Base-by-base conservation (phyloP, 2,329 filamentous ascomycete species). In the Ambrosiella cleistominuta region DNA sequence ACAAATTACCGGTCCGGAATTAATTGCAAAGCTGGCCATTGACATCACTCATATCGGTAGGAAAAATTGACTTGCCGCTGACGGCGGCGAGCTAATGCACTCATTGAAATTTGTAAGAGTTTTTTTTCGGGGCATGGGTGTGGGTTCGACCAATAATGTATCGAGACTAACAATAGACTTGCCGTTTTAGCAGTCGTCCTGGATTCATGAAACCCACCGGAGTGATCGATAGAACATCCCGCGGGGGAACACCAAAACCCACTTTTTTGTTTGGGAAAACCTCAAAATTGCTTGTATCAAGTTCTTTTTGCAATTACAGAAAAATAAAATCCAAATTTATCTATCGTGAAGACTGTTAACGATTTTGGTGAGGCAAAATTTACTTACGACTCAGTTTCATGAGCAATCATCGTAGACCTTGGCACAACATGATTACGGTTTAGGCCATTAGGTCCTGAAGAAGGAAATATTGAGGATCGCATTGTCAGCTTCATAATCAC, bases 51-150 rank as follows among this genome's bases (percentile, higher is more conserved):
- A 40, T 8, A 19, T 54, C n/a, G 38, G 52, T 2, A 54, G 52
- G 52, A 54, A 54, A 54, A 54, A 44, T 54, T 54, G 38, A 54
- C 38, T 42, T 42, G 36, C 37, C 52, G 38, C 52, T 42, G 52
- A 13, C 15, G 52, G 39, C 38, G 38, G 52, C 47, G 47, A 51
- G 47, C 39, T 37, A 13, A 44, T n/a, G 27, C 52, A 15, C 52
- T 19, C 27, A 42, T 27, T 17, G 37, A 42, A 51, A 36, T 19
- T 19, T 51, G 38, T 37, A 54, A 54, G 52, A 38, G 44, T 7
- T 51, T 51, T 51, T 51, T 51, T 51, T 51, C 47, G 13, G 27
- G 17, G 47, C 27, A 36, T 51, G 13, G 35, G 37, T 2, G 17
- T 36, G 12, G 35, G 12, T 42, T 19, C 17, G 35, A 42, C 52